These are phyloP conservation scores for Penicillium daleae DNA, from an alignment of 495 filamentous ascomycete genomes.

Conservation along the genomic window DNA sequence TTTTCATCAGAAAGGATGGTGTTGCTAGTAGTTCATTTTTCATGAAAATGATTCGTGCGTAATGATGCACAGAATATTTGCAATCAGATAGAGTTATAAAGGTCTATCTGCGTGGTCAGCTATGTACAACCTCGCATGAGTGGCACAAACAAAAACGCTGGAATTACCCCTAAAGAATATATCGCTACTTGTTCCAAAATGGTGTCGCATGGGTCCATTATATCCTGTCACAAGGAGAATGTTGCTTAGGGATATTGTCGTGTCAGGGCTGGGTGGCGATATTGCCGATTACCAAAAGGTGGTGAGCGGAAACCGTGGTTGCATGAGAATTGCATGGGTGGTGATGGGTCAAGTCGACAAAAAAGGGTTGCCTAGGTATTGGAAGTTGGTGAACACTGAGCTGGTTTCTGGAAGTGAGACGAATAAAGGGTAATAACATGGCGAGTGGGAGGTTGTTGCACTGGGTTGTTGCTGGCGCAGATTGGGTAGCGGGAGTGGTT, in stretches of 20 bases:
- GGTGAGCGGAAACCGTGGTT: not conserved
- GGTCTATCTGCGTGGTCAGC: conserved; percentile 4
- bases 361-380: not conserved
- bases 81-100: not conserved
- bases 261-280: not conserved
- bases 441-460: not conserved
- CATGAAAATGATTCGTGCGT: not conserved
- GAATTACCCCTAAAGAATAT: not conserved
- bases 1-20: not conserved
- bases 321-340: not conserved
- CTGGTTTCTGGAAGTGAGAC: not conserved
- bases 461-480: not conserved
- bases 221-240: not conserved
- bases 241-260: conserved; percentile 4
- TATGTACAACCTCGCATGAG: conserved; percentile 4
- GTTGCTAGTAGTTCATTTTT: not conserved
- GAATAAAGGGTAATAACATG: not conserved
- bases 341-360: not conserved
- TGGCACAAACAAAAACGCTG: conserved; percentile 1
- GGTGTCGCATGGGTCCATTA: conserved; percentile 8
- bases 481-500: not conserved
- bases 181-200: conserved; percentile 4
- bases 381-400: not conserved
- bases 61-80: not conserved
- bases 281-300: not conserved